phyloP scores from a whole-genome alignment of 2,329 filamentous ascomycete species.

The Cordyceps militaris region DNA sequence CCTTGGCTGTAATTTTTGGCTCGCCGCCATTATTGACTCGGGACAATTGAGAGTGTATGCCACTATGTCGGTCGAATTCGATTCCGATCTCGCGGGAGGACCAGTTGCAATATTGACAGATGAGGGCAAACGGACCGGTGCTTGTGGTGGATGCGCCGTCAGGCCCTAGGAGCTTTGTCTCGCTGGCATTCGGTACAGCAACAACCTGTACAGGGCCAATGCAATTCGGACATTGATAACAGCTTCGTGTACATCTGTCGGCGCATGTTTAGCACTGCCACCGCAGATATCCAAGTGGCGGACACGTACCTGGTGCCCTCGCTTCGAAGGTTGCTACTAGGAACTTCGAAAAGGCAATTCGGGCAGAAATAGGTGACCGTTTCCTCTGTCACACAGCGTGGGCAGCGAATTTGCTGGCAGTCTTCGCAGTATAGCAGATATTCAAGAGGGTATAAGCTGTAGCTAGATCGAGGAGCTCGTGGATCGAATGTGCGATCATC shows the following conservation, averaged over 20 bases:
- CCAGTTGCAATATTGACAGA: slow-evolving; percentile 91
- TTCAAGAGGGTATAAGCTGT: slow-evolving; percentile 87
- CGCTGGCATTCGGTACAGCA: slow-evolving; percentile 53
- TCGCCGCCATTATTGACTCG: slow-evolving; percentile 59
- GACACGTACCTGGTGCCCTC: slow-evolving; percentile 79
- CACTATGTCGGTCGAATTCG: slow-evolving; percentile 81
- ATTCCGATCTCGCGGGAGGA: slow-evolving; percentile 82
- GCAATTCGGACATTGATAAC: slow-evolving; percentile 91
- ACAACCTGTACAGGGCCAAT: slow-evolving; percentile 71
- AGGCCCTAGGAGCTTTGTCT: slow-evolving; percentile 37
- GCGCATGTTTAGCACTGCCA: slow-evolving; percentile 3
- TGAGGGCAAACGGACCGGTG: slow-evolving; percentile 63
- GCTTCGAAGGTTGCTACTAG: slow-evolving; percentile 82
- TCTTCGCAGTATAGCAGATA: slow-evolving; percentile 95
- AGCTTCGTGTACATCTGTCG: slow-evolving; percentile 78
- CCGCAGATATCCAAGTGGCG: not conserved
- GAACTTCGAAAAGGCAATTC: slow-evolving; percentile 91
- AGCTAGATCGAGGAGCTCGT: slow-evolving; percentile 75
- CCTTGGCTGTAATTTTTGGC: slow-evolving; percentile 42
- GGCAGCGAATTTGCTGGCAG: slow-evolving; percentile 92
- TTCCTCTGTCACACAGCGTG: slow-evolving; percentile 85
- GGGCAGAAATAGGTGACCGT: slow-evolving; percentile 94
- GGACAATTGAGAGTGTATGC: slow-evolving; percentile 73
- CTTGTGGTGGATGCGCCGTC: slow-evolving; percentile 27
- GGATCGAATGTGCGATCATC: slow-evolving; percentile 82